Conservation (phyloP, 495 filamentous ascomycete species). For the Tuber magnatum region DNA sequence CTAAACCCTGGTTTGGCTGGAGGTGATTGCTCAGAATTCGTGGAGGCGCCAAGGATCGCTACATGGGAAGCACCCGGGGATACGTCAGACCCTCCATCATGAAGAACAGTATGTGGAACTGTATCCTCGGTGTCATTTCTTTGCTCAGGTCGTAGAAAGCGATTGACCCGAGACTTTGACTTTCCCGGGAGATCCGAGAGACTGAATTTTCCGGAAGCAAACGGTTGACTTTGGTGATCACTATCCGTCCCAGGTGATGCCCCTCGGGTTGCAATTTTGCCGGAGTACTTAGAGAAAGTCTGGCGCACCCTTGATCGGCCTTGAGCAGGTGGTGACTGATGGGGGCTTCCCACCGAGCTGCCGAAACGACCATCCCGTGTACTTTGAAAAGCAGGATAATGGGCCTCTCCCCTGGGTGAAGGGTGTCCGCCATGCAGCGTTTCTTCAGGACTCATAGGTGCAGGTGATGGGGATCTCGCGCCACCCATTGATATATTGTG, state of each 20-base stretch:
- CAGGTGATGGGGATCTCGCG: background rate
- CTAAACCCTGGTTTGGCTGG: slow-evolving; percentile 21
- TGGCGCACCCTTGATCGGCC: background rate
- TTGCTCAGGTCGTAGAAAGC: slow-evolving; percentile 28
- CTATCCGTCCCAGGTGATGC: background rate
- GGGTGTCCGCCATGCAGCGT: background rate
- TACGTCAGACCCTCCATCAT: background rate
- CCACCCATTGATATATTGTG: background rate
- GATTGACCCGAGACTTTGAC: slow-evolving; percentile 23
- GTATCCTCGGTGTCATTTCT: slow-evolving; percentile 5
- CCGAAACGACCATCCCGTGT: background rate
- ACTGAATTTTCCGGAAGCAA: background rate
- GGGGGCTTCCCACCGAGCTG: background rate
- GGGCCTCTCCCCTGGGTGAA: background rate
- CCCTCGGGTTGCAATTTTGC: background rate
- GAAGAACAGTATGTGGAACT: background rate
- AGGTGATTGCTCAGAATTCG: slow-evolving; percentile 2
- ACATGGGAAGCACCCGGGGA: slow-evolving; percentile 6
- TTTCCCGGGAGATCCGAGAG: slow-evolving; percentile 21
- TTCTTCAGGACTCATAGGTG: background rate
- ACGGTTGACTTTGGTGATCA: background rate
- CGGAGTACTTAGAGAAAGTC: background rate
- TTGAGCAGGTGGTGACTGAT: background rate
- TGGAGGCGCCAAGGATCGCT: background rate
- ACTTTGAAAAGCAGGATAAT: background rate